A percentile compares a stretch with the other conserved stretches of the same genome.
phyloP scores from a whole-genome alignment of 495 filamentous ascomycete species.

The Aspergillus ostianus region DNA sequence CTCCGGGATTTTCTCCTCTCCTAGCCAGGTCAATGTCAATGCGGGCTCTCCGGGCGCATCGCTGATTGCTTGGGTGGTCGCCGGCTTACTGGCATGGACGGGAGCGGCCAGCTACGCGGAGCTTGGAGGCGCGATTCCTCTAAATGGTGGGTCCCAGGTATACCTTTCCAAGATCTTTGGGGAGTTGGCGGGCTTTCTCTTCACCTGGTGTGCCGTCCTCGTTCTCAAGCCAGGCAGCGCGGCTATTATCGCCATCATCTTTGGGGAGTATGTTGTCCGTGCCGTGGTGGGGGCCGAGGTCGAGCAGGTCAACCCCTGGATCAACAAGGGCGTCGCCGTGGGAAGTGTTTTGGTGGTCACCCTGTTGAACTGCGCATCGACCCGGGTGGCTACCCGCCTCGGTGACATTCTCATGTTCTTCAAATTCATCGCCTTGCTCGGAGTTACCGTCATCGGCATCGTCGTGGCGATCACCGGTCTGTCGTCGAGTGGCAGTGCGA shows the following conservation, averaged over 20 bases:
- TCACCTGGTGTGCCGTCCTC: constrained; percentile 92
- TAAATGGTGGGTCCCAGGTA: constrained; percentile 91
- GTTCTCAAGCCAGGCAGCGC: constrained; percentile 91
- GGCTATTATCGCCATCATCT: constrained; percentile 95
- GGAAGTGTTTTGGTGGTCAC: constrained; percentile 74
- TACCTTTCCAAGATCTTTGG: constrained; percentile 96
- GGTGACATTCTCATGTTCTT: constrained; percentile 94
- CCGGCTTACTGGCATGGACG: constrained; percentile 91
- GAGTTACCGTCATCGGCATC: constrained; percentile 83
- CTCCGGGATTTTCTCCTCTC: constrained; percentile 95
- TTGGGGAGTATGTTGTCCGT: constrained; percentile 92
- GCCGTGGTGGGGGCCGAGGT: constrained; percentile 80
- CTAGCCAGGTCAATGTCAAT: constrained; percentile 89
- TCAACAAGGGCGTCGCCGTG: constrained; percentile 86
- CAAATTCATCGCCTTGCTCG: constrained; percentile 88
- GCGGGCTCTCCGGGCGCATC: constrained; percentile 90
- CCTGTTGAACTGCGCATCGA: constrained; percentile 84
- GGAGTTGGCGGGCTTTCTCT: constrained; percentile 86
- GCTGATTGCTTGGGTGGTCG: constrained; percentile 85
- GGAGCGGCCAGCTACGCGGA: constrained; percentile 96
- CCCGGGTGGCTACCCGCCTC: constrained; percentile 76
- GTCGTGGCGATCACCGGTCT: constrained; percentile 86
- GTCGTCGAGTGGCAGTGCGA: constrained; percentile 71
- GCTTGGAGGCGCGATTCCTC: constrained; percentile 88
- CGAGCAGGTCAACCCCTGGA: constrained; percentile 73